These are phyloP conservation scores for Xylariaceae sp. DNA, from an alignment of 2,329 filamentous ascomycete genomes.

Conservation along the genomic window DNA sequence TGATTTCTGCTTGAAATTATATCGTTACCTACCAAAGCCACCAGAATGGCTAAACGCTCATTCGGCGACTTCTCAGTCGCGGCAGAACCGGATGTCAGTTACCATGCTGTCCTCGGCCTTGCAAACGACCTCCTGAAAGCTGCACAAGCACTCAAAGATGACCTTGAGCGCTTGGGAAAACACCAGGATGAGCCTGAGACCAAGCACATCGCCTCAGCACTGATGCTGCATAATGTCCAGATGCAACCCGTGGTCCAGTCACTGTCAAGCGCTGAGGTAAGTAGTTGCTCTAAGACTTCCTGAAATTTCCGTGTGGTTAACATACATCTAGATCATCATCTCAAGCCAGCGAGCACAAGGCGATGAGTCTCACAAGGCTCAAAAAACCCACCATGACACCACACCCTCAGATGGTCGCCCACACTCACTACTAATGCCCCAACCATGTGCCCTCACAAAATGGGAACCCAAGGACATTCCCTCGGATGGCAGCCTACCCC, in stretches of 20 bases:
- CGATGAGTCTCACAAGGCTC: slow-evolving; percentile 19
- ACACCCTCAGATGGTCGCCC: not conserved
- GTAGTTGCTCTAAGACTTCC: not conserved
- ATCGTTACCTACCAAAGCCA: not conserved
- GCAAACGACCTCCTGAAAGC: slow-evolving; percentile 40
- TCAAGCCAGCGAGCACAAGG: slow-evolving; percentile 9
- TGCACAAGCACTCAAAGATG: slow-evolving; percentile 35
- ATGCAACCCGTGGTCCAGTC: slow-evolving; percentile 21
- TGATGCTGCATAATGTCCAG: slow-evolving; percentile 25
- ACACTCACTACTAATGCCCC: slow-evolving; percentile 18
- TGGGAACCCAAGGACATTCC: slow-evolving; percentile 53
- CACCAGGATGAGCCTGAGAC: slow-evolving; percentile 7
- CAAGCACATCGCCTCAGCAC: slow-evolving; percentile 15
- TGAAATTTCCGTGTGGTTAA: slow-evolving; percentile 5
- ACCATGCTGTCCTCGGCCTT: slow-evolving; percentile 28
- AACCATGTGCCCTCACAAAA: slow-evolving; percentile 36
- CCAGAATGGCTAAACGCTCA: slow-evolving; percentile 40
- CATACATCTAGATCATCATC: not conserved
- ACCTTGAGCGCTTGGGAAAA: slow-evolving; percentile 25
- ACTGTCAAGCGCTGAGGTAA: slow-evolving; percentile 24
- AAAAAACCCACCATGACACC: slow-evolving; percentile 8
- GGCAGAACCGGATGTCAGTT: slow-evolving; percentile 3
- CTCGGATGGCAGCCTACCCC: slow-evolving; percentile 42
- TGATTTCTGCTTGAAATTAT: not conserved
- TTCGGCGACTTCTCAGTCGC: slow-evolving; percentile 26